Evolutionary conservation across 495 filamentous ascomycete genomes (phyloP).

Genomic region (Penicillium fimorum): DNA sequence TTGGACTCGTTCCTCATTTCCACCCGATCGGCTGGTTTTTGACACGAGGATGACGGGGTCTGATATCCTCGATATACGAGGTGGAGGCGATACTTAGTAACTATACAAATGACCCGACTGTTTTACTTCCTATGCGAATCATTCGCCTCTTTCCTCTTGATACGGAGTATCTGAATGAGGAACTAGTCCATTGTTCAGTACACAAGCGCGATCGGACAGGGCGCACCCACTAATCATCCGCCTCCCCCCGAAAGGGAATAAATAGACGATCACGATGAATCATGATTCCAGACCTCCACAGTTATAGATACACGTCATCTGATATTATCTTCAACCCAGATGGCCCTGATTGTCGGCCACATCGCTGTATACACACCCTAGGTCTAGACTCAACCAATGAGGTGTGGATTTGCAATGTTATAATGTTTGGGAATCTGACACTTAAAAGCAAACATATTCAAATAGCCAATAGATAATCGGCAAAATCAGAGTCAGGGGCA

Average conservation of each 20-base stretch:
- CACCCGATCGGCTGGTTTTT: slow-evolving; percentile 10
- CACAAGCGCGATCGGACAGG: slow-evolving; percentile 9
- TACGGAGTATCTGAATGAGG: neutral
- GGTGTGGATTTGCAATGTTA: neutral
- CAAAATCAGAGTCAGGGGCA: neutral
- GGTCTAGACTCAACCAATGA: neutral
- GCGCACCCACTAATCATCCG: neutral
- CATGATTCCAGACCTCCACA: slow-evolving; percentile 16
- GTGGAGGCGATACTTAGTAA: neutral
- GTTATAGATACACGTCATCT: neutral
- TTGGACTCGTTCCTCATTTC: neutral
- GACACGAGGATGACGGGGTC: slow-evolving; percentile 7
- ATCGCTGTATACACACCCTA: neutral
- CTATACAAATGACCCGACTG: neutral
- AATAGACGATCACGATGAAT: slow-evolving; percentile 32
- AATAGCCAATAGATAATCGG: neutral
- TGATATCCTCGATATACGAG: neutral
- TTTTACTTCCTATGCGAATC: neutral
- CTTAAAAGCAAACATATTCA: neutral
- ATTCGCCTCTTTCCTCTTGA: neutral
- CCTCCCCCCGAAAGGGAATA: slow-evolving; percentile 17
- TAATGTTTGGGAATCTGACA: neutral
- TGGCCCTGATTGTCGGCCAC: neutral
- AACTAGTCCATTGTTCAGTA: neutral
- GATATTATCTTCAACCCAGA: neutral